A percentile compares a stretch with the other conserved stretches of the same genome.
Evolutionary conservation across 306 rosid species (phyloP).

Genomic region (Fragaria iinumae): DNA sequence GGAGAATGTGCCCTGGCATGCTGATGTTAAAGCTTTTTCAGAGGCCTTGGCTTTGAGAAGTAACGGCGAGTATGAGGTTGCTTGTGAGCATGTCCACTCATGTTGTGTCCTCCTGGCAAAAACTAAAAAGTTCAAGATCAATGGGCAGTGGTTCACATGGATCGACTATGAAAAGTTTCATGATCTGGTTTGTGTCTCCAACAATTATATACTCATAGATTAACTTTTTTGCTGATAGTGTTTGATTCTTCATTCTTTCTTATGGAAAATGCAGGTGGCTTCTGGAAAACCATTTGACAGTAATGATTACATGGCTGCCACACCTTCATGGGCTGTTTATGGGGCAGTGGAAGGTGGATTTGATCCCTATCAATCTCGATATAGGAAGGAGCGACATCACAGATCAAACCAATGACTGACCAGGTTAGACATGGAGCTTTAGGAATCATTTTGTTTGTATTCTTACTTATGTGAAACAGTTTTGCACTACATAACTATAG

Average conservation of each 20-base stretch:
- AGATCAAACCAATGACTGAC: constrained; percentile 48
- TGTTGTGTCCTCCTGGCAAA: constrained; percentile 93
- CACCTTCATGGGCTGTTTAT: constrained; percentile 93
- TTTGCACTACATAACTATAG: constrained; percentile 1
- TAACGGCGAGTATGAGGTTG: constrained; percentile 83
- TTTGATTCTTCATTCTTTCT: constrained; percentile 11
- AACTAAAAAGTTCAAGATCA: constrained; percentile 77
- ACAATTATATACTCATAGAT: constrained; percentile 16
- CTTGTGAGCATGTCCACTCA: constrained; percentile 95
- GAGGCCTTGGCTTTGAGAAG: constrained; percentile 79
- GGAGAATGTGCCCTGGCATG: constrained; percentile 99
- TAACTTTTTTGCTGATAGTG: neutral
- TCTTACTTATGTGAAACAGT: constrained; percentile 4
- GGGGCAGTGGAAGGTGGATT: constrained; percentile 94
- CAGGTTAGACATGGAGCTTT: constrained; percentile 41
- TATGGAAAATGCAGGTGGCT: constrained; percentile 67
- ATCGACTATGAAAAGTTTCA: constrained; percentile 93
- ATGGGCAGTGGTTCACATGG: constrained; percentile 94
- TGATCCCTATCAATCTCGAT: constrained; percentile 80
- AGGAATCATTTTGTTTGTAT: constrained; percentile 23
- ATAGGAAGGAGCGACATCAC: constrained; percentile 87
- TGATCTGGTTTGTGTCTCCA: constrained; percentile 59
- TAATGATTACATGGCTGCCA: constrained; percentile 75
- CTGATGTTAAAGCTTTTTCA: constrained; percentile 90
- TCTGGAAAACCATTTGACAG: constrained; percentile 76